Base-by-base conservation (phyloP, 345 rosid species). In the Populus euphratica region DNA sequence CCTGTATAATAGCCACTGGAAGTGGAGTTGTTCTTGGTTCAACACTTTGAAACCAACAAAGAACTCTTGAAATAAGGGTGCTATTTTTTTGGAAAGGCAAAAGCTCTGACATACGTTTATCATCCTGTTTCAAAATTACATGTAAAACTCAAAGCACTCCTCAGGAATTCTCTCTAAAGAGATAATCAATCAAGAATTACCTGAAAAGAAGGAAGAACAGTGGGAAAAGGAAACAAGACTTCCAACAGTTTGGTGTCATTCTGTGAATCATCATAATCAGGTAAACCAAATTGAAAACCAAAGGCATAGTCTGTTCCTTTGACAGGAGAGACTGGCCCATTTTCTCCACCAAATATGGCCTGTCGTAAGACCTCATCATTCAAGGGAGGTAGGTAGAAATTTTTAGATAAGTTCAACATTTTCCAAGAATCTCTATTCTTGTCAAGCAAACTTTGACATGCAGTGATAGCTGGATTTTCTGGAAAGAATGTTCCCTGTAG, bases 21-120 rank as follows among this genome's bases (percentile, higher is more conserved):
- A 92, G 94, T 49, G 90, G 91, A 81, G 86, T 88, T 67, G 76
- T 79, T 77, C 80, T 88, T 49, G 89, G 93, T 75, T 93, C 94
- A 76, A 83, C 43, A 76, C 77, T 81, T 77, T 86, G 89, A 83
- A 96, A 84, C 97, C 94, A 92, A 80, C 81, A 72, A 72, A 93
- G 93, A 81, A 83, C 89, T 85, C 84, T 89, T 74, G 99, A 91
- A 62, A 87, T 85, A 85, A 96, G 94, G 68, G 99, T 90, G 86
- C 97, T 90, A 82, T 90, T 92, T 79, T 88, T 89, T 86, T 93
- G 97, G 86, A 88, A 89, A 86, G 99, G 96, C 82, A 96, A 83
- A 69, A 89, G 84, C 76, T 87, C 88, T 74, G 97, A 91, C 81
- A 96, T 83, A 23, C 59, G 87, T 80, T 80, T 80, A 49, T 86